Base-by-base conservation (phyloP, 768 basidiomycete species). In the Rhizopogon salebrosus region DNA sequence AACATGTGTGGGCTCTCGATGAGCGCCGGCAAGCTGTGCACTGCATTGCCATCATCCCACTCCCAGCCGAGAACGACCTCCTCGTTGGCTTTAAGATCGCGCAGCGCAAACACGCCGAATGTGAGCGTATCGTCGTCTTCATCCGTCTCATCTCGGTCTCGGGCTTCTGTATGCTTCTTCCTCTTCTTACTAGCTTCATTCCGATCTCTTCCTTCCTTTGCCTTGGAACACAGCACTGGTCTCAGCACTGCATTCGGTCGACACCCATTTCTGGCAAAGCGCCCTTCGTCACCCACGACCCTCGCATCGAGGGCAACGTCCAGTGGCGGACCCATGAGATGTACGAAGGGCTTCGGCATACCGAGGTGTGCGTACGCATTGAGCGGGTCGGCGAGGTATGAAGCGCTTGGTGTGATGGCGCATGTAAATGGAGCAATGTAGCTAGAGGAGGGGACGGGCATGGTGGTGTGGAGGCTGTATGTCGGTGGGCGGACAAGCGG, bases 11-110 rank as follows among this genome's bases (percentile, higher is more conserved):
- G 81, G 4, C 77, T 68, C 59, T 82, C 71, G 53, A 90, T 72
- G 48, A 89, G 68, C 7, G 83, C 82, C n/a, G 83, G 88, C 1
- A 92, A 72, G 55, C 76, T 72, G 67, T 95, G 94, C 0, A 95
- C 80, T 1, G 86, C 84, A 63, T 92, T 89, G 2, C 83, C 84
- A 61, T 98, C 95, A 60, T 98, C 94, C 95, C 95, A 98, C 65
- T 97, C 93, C 93, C 95, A 98, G 0, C 88, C 89, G 0, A 98
- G 70, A 0, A 94, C 83, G 18, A 98, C 80, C 70, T 98, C 95
- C 57, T 94, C 92, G 43, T 87, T 78, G 31, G 80, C 80, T 51
- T 78, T 79, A 57, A 98, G 76, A 55, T 90, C 87, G 10, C 82
- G 70, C 16, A 85, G 68, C 1, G 94, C 89, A 57, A 93, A 95